phyloP scores from a whole-genome alignment of 2,329 filamentous ascomycete species.

The Ascosphaera aggregata region DNA sequence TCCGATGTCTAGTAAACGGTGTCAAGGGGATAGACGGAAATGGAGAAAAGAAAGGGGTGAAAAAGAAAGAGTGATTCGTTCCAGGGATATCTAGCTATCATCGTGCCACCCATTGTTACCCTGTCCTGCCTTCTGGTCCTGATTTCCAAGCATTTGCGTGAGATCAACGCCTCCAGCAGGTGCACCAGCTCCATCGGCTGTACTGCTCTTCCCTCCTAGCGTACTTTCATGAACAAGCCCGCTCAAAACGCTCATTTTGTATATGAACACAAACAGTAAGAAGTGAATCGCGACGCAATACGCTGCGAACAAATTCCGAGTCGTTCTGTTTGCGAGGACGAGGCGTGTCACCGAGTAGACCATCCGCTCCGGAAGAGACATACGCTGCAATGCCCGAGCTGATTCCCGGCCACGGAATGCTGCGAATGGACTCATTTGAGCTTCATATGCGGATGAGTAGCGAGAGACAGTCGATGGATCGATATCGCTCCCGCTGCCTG shows the following conservation, averaged over 20 bases:
- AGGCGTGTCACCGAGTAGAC: conserved; percentile 81
- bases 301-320: conserved; percentile 76
- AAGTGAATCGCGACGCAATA: conserved; percentile 82
- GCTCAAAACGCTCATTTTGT: conserved; percentile 48
- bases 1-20: too few relatives aligned
- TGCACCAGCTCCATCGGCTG: conserved; percentile 10
- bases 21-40: neutral
- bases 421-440: conserved; percentile 85
- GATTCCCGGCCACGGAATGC: conserved; percentile 89
- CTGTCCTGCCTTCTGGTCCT: conserved; percentile 5
- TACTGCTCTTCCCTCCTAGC: conserved; percentile 3
- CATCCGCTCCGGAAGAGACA: conserved; percentile 74
- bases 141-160: conserved; percentile 2
- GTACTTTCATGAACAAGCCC: neutral
- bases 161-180: conserved; percentile 11
- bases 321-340: conserved; percentile 71
- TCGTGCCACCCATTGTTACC: conserved; percentile 37
- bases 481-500: conserved; percentile 20
- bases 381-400: conserved; percentile 69
- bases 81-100: conserved; percentile 28
- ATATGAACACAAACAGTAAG: conserved; percentile 67
- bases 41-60: neutral
- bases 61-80: neutral
- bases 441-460: conserved; percentile 83
- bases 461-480: conserved; percentile 38